Evolutionary conservation across 139 green algal species (phyloP), one percentile per base, ranked within the genome.

Genomic region (Nannochloris sp.): DNA sequence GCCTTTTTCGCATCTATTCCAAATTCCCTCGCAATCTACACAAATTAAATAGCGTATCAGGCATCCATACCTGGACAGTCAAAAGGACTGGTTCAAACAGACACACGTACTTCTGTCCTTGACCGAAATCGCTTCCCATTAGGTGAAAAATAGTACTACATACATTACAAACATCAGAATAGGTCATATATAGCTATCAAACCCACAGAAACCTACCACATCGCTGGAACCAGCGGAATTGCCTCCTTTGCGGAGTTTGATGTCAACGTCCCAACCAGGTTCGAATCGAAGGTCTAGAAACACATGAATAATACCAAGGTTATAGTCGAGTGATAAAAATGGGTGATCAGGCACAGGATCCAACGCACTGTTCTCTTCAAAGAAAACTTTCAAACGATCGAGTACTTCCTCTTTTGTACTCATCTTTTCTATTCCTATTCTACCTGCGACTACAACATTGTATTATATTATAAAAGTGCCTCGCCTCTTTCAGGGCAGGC

Each of bases 101-200:
- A 20, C 46, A 20, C n/a, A 59, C 40, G 16, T 28, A 87, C 73
- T 66, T 87, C 79, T 3, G 56, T 40, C 2, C 74, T 59, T 1
- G 83, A 85, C 11, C 83, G 60, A 55, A 79, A 75, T 10, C 76
- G 65, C 50, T 80, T 77, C 14, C 74, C 76, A 2, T 37, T 63
- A 0, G 82, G 82, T 1, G 31, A 72, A 26, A 70, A 62, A 65
- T 87, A 89, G 50, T 83, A 83, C 77, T 83, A 66, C 44, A 56
- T 1, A 44, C 13, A 23, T 16, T 16, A 51, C 36, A 31, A 11
- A 23, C 13, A 29, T 17, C 23, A 55, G 5, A 61, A 58, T 36
- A 14, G 20, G 37, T 62, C 63, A 14, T 45, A 33, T 14, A 31
- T 25, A 5, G 10, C 57, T 26, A 2, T 33, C 6, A 50, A 17